These are phyloP conservation scores for Dendrobium chrysotoxum DNA, from an alignment of 106 monocot species.

Conservation along the genomic window DNA sequence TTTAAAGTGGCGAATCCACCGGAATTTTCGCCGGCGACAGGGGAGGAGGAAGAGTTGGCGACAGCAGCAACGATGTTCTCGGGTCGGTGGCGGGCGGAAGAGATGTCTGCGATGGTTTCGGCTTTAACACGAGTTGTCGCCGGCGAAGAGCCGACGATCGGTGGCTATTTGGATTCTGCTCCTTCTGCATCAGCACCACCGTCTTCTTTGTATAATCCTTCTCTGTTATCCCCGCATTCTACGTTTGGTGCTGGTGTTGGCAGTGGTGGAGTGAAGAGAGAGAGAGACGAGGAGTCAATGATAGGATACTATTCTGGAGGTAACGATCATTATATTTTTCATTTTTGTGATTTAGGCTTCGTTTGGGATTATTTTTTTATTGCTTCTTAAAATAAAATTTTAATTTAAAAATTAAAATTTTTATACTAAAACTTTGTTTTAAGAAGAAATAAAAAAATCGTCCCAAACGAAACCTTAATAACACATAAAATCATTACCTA, in stretches of 20 bases:
- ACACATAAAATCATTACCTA: not conserved
- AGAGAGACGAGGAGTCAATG: not conserved
- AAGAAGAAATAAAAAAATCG: no score
- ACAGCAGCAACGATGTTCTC: not conserved
- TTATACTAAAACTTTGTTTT: no score
- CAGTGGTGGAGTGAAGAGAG: slow-evolving; percentile 10
- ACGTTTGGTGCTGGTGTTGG: not conserved
- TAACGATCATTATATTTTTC: not conserved
- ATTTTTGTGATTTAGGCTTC: not conserved
- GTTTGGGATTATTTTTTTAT: no score
- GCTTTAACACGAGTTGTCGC: slow-evolving; percentile 30
- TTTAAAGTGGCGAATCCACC: slow-evolving; percentile 10
- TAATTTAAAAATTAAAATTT: no score
- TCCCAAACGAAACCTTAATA: no score
- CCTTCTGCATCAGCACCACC: no score
- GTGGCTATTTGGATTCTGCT: not conserved
- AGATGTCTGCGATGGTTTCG: slow-evolving; percentile 34
- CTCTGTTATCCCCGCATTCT: slow-evolving; percentile 1
- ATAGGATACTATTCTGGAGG: not conserved
- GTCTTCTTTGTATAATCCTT: not conserved
- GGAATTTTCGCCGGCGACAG: not conserved
- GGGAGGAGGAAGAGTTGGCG: not conserved
- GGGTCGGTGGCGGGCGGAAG: slow-evolving; percentile 1
- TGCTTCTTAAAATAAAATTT: no score
- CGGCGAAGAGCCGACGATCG: not conserved